A percentile compares a stretch with the other conserved stretches of the same genome.
Conservation (phyloP, 2,329 filamentous ascomycete species). For the Thielaviopsis punctulata region DNA sequence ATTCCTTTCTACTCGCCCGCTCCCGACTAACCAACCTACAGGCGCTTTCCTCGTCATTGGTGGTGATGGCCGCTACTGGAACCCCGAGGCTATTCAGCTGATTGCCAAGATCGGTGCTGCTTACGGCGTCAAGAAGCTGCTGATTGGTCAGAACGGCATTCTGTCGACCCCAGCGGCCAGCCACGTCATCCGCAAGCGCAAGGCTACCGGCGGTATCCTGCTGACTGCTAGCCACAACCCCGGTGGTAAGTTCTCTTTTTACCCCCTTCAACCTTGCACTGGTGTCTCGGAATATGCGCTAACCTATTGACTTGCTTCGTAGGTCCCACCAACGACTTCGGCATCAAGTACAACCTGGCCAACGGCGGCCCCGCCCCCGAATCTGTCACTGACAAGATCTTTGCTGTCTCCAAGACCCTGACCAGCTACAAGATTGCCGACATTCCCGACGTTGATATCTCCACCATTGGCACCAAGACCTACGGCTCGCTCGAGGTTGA, state of each 20-base stretch:
- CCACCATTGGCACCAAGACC: slow-evolving; percentile 63
- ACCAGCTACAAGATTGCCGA: slow-evolving; percentile 83
- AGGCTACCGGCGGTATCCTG: slow-evolving; percentile 90
- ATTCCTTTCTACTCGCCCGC: slow-evolving; percentile 10
- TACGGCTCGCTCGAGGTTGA: slow-evolving; percentile 86
- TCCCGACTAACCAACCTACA: slow-evolving; percentile 15
- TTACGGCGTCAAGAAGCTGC: slow-evolving; percentile 96
- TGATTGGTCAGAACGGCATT: slow-evolving; percentile 92
- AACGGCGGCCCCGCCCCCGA: slow-evolving; percentile 94
- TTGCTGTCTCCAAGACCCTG: slow-evolving; percentile 73
- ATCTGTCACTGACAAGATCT: slow-evolving; percentile 96
- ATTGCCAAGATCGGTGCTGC: slow-evolving; percentile 95
- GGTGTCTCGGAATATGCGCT: not conserved
- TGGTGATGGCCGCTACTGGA: slow-evolving; percentile 93
- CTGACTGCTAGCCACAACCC: slow-evolving; percentile 97
- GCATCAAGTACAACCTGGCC: slow-evolving; percentile 98
- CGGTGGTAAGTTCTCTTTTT: slow-evolving; percentile 47
- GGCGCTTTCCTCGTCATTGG: slow-evolving; percentile 82
- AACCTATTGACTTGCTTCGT: slow-evolving; percentile 4
- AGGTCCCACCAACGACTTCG: slow-evolving; percentile 91
- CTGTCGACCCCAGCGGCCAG: slow-evolving; percentile 91
- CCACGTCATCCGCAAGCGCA: slow-evolving; percentile 84
- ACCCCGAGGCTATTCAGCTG: slow-evolving; percentile 87
- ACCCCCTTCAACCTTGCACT: not conserved
- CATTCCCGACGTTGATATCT: slow-evolving; percentile 72